Evolutionary conservation across 768 basidiomycete species (phyloP), one percentile per base, ranked within the genome.

Genomic region (Serendipita indica): DNA sequence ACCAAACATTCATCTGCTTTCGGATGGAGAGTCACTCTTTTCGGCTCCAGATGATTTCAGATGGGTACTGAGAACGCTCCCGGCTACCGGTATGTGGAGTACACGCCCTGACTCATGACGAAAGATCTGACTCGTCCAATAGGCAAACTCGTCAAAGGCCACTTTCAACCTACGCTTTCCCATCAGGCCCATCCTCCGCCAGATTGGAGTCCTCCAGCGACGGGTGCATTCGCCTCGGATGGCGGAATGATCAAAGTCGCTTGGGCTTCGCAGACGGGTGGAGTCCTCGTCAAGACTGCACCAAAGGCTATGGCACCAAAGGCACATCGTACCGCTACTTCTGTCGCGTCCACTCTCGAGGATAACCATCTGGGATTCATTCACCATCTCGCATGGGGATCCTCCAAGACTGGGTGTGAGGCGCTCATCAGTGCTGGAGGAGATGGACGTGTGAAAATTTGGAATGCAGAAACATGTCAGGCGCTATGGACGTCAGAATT

Each of bases 211-310:
- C n/a, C 33, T 12, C 59, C 59, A 27, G 30, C 39, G n/a, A 30
- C 57, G 5, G 58, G 64, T 16, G 70, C 73, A 3, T 69, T 88
- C 22, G 64, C 75, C 16, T 82, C 84, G 0, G 77, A 79, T 25
- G 82, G 83, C 3, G 78, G 78, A 3, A 81, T 81, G 0, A 86
- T 79, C 7, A 80, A 79, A 58, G 73, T 86, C 12, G 70, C 79
- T 3, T 90, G 88, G 89, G 89, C 87, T 3, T 83, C 79, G 64
- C 71, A 74, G 25, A 78, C 75, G 52, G 89, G 88, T 28, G 79
- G 81, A 58, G 75, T 91, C 5, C 75, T 80, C 0, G 72, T 86
- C 30, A 79, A 81, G 43, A 72, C 73, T 3, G 79, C 79, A 0
- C 71, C 71, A 22, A 77, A 75, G 33, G 79, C 77, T 18, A 82